Conservation (phyloP, 257 asterid species). For the Schizonepeta tenuifolia region DNA sequence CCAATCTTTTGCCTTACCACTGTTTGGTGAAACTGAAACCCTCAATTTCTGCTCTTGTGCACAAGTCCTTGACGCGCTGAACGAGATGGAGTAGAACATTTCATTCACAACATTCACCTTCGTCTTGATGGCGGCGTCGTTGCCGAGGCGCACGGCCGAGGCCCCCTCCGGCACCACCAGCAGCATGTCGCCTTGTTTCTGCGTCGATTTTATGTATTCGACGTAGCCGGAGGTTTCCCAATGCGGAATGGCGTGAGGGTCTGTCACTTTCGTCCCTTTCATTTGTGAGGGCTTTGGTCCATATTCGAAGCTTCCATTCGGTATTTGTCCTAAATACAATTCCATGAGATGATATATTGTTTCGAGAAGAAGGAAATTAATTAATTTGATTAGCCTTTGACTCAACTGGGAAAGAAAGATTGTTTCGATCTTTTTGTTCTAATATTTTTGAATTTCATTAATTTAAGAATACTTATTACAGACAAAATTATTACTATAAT, state of each 20-base stretch:
- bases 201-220: constrained; percentile 79
- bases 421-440: no score
- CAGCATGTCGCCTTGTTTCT: constrained; percentile 84
- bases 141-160: constrained; percentile 79
- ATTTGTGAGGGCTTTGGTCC: constrained; percentile 75
- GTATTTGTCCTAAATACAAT: constrained; percentile 54
- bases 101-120: constrained; percentile 50
- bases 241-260: constrained; percentile 60
- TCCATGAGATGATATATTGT: neutral
- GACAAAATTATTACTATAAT: no score
- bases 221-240: constrained; percentile 82
- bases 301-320: constrained; percentile 76
- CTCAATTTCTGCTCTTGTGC: constrained; percentile 73
- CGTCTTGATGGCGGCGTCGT: constrained; percentile 72
- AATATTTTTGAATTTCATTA: no score
- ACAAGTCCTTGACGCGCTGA: constrained; percentile 79
- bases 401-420: no score
- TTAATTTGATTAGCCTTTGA: no score
- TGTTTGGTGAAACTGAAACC: constrained; percentile 44
- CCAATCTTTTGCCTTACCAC: constrained; percentile 45
- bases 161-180: constrained; percentile 82
- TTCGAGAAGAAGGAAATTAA: no score
- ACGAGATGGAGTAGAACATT: constrained; percentile 60
- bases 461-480: no score
- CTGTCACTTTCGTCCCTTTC: constrained; percentile 65